Evolutionary conservation across 176 grass and related monocot genomes (phyloP).

Genomic region (Eragrostis nindensis): DNA sequence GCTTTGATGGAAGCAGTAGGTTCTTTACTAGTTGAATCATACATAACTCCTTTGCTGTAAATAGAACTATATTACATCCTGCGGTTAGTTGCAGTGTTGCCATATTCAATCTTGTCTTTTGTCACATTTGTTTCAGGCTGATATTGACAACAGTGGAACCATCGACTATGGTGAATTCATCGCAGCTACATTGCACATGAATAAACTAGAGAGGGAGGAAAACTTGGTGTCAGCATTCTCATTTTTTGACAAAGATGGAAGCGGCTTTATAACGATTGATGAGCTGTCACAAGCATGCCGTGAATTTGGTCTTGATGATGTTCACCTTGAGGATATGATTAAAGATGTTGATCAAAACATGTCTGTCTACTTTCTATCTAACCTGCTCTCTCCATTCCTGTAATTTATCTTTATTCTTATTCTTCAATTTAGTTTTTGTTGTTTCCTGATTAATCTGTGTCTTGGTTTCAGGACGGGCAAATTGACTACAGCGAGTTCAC

Average conservation of each 20-base stretch:
- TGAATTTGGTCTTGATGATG: constrained; percentile 78
- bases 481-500: constrained; percentile 95
- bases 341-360: constrained; percentile 85
- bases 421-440: constrained; percentile 1
- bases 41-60: background rate
- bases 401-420: background rate
- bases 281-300: constrained; percentile 81
- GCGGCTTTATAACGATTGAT: constrained; percentile 93
- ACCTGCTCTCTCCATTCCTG: background rate
- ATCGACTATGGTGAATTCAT: constrained; percentile 94
- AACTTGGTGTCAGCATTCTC: constrained; percentile 86
- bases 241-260: constrained; percentile 94
- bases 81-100: background rate
- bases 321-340: constrained; percentile 96
- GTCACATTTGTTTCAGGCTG: constrained; percentile 58
- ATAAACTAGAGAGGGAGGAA: constrained; percentile 95
- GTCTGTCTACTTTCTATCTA: constrained; percentile 39
- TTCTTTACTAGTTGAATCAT: constrained; percentile 27
- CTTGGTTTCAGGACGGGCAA: constrained; percentile 81
- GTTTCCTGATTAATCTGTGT: background rate
- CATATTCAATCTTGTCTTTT: constrained; percentile 25
- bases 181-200: constrained; percentile 92
- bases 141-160: constrained; percentile 84
- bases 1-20: constrained; percentile 89
- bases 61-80: background rate